These are phyloP conservation scores for Mycena galopus DNA, from an alignment of 768 basidiomycete species.

Conservation along the genomic window DNA sequence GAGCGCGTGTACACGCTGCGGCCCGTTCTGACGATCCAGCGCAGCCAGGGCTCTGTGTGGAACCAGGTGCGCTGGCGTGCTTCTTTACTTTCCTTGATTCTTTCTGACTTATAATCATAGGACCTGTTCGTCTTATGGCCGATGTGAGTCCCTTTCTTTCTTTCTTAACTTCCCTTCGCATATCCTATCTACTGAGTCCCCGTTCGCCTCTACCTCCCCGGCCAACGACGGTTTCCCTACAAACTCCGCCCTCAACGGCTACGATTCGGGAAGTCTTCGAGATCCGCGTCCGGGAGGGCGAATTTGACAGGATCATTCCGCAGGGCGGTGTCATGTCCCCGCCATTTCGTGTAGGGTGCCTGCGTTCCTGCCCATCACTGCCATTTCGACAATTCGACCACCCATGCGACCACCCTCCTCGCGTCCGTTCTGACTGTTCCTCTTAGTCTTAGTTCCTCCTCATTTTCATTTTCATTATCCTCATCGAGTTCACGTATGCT, in stretches of 20 bases:
- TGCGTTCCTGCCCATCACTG: too few species aligned
- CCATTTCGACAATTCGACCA: too few species aligned
- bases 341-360: too few species aligned
- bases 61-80: constrained; percentile 73
- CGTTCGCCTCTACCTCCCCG: constrained; percentile 77
- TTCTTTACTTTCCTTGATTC: neutral
- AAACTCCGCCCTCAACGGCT: constrained; percentile 77
- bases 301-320: constrained; percentile 45
- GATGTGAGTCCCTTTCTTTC: neutral
- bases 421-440: too few species aligned
- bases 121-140: constrained; percentile 83
- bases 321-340: neutral
- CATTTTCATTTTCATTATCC: too few species aligned
- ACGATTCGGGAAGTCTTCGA: constrained; percentile 91
- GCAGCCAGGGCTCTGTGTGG: constrained; percentile 92
- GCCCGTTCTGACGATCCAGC: constrained; percentile 89
- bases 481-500: too few species aligned
- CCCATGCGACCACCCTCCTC: too few species aligned
- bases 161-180: too few species aligned
- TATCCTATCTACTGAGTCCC: too few species aligned
- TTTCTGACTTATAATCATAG: constrained; percentile 50
- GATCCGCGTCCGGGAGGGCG: constrained; percentile 85
- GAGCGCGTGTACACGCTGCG: constrained; percentile 71
- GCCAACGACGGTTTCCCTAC: too few species aligned
- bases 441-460: too few species aligned